Conservation (phyloP, 2,329 filamentous ascomycete genomes). For the Sclerotiophoma versabilis region DNA sequence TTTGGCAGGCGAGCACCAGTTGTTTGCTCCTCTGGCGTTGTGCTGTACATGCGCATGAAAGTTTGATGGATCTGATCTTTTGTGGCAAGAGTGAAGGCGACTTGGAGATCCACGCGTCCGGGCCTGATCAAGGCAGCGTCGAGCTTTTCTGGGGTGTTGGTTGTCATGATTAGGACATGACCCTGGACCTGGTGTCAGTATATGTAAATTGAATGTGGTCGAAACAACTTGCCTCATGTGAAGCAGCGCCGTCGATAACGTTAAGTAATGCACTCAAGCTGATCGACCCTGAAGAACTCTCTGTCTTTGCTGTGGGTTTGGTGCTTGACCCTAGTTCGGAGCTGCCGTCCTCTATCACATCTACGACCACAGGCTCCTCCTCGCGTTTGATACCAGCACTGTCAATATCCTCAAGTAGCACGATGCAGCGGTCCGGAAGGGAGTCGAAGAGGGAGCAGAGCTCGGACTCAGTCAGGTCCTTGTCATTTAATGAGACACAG, state of each 20-base stretch:
- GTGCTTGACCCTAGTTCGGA: not conserved
- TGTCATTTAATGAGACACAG: conserved; percentile 65
- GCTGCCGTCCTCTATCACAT: not conserved
- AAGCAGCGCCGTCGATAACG: conserved; percentile 81
- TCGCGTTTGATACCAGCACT: conserved; percentile 53
- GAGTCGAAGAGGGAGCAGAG: conserved; percentile 54
- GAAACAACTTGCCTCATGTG: conserved; percentile 62
- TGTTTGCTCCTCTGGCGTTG: not conserved
- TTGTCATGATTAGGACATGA: conserved; percentile 81
- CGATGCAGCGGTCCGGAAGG: conserved; percentile 55
- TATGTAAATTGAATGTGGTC: not conserved
- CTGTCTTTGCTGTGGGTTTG: not conserved
- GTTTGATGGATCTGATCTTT: conserved; percentile 52
- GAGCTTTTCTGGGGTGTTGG: conserved; percentile 75
- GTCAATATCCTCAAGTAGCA: conserved; percentile 58
- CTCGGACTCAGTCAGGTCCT: conserved; percentile 74
- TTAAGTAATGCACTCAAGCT: conserved; percentile 82
- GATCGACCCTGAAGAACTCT: conserved; percentile 53
- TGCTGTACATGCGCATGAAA: conserved; percentile 51
- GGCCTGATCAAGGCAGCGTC: conserved; percentile 78
- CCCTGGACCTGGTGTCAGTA: conserved; percentile 50
- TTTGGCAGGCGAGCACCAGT: not conserved
- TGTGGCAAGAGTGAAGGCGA: conserved; percentile 63
- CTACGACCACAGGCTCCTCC: not conserved
- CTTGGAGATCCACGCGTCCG: conserved; percentile 73